These are phyloP conservation scores for Penicillium sp. DNA, from an alignment of 2,329 filamentous ascomycete genomes.

Conservation along the genomic window DNA sequence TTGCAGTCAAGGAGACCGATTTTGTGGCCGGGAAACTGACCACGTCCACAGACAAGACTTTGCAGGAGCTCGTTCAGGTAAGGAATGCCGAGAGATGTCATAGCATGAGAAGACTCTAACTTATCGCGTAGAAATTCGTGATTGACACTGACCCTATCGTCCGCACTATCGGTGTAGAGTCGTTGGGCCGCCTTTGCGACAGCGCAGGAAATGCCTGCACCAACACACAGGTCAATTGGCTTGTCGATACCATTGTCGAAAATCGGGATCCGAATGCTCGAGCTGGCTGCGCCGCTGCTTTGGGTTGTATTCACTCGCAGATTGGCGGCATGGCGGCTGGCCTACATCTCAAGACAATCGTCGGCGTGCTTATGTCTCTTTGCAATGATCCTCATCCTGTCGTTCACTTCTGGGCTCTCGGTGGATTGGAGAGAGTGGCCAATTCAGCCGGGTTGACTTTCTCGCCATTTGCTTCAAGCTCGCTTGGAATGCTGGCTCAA, in stretches of 20 bases:
- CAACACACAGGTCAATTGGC: slow-evolving; percentile 80
- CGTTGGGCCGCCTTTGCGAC: slow-evolving; percentile 80
- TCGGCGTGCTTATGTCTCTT: slow-evolving; percentile 97
- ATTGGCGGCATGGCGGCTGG: slow-evolving; percentile 97
- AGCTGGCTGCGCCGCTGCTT: slow-evolving; percentile 88
- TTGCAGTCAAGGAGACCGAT: slow-evolving; percentile 76
- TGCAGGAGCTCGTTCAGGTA: slow-evolving; percentile 72
- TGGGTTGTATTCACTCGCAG: slow-evolving; percentile 91
- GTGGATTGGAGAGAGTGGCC: slow-evolving; percentile 79
- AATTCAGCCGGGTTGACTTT: slow-evolving; percentile 93
- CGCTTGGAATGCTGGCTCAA: slow-evolving; percentile 89
- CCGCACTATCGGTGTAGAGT: slow-evolving; percentile 79
- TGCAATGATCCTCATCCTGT: slow-evolving; percentile 92
- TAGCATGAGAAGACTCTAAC: neutral
- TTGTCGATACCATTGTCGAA: slow-evolving; percentile 90
- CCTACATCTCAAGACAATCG: slow-evolving; percentile 92
- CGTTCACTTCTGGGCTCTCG: slow-evolving; percentile 94
- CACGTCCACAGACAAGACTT: slow-evolving; percentile 70
- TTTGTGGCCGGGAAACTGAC: slow-evolving; percentile 72
- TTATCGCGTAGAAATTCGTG: slow-evolving; percentile 60
- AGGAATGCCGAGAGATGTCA: slow-evolving; percentile 36
- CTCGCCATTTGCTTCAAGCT: slow-evolving; percentile 83
- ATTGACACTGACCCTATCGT: slow-evolving; percentile 82
- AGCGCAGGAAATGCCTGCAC: slow-evolving; percentile 85
- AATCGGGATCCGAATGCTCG: slow-evolving; percentile 91